These are phyloP conservation scores for Acacia confusa DNA, from an alignment of 306 rosid genomes.

Conservation along the genomic window DNA sequence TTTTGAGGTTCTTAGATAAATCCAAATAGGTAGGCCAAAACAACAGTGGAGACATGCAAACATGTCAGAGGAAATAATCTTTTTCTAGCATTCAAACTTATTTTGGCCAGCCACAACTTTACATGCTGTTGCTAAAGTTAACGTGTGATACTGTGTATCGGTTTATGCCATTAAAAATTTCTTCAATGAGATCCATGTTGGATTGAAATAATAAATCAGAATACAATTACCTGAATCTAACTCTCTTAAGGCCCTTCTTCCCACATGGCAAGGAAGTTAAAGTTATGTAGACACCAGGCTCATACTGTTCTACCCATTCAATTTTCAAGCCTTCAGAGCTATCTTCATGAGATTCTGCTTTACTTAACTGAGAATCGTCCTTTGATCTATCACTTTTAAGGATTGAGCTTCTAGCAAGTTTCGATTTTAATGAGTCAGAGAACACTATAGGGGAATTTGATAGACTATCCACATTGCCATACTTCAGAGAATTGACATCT, in stretches of 20 bases:
- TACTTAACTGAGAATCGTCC: conserved; percentile 35
- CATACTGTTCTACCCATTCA: conserved; percentile 79
- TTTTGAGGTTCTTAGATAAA: neutral
- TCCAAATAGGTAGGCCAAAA: neutral
- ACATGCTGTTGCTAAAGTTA: neutral
- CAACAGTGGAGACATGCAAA: neutral
- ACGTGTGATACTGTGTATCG: too few species aligned
- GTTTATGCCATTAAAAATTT: neutral
- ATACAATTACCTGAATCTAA: conserved; percentile 70
- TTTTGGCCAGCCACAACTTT: neutral
- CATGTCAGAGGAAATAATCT: neutral
- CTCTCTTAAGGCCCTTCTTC: conserved; percentile 68
- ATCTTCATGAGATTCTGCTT: conserved; percentile 38
- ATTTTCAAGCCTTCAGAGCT: conserved; percentile 38
- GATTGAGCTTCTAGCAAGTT: conserved; percentile 44
- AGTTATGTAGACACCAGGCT: conserved; percentile 78
- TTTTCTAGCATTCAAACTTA: neutral
- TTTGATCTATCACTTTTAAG: conserved; percentile 33
- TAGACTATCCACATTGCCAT: conserved; percentile 45
- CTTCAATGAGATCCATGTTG: neutral
- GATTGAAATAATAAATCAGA: neutral
- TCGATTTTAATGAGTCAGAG: conserved; percentile 54
- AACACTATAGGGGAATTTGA: conserved; percentile 61
- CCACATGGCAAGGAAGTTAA: conserved; percentile 63
- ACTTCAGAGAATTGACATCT: conserved; percentile 42